Percentiles rank a stretch among this genome's conserved stretches.
Evolutionary conservation across 257 asterid genomes (phyloP).

Genomic region (Rehmannia glutinosa): DNA sequence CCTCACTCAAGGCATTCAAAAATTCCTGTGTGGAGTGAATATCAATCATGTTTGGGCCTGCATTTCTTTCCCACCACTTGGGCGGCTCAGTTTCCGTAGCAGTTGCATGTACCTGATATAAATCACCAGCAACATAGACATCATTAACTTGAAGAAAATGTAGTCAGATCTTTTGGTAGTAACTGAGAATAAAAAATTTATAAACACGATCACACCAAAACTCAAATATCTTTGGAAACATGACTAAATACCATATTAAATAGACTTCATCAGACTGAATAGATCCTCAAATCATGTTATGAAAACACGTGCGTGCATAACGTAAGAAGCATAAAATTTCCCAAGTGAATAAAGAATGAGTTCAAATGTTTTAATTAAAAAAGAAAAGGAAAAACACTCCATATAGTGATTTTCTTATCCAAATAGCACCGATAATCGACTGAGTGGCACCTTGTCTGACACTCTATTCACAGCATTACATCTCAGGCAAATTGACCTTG

Average conservation of each 20-base stretch:
- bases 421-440: background rate
- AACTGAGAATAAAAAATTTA: background rate
- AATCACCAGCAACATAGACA: conserved; percentile 14
- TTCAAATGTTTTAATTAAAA: background rate
- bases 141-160: conserved; percentile 11
- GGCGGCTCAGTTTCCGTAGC: conserved; percentile 63
- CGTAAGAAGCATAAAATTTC: background rate
- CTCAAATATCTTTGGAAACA: background rate
- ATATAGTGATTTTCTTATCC: background rate
- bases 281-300: background rate
- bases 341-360: background rate
- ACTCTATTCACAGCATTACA: no score
- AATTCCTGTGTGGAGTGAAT: no score
- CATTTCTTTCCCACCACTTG: no score
- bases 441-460: background rate
- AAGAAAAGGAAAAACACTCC: background rate
- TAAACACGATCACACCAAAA: conserved; percentile 3
- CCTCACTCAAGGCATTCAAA: no score
- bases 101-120: conserved; percentile 49
- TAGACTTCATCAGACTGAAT: conserved; percentile 2
- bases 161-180: background rate
- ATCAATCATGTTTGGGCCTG: no score
- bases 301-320: background rate
- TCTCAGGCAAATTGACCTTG: no score
- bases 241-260: background rate